Evolutionary conservation across 768 basidiomycete species (phyloP).

Genomic region (Hypholoma sublateritium): DNA sequence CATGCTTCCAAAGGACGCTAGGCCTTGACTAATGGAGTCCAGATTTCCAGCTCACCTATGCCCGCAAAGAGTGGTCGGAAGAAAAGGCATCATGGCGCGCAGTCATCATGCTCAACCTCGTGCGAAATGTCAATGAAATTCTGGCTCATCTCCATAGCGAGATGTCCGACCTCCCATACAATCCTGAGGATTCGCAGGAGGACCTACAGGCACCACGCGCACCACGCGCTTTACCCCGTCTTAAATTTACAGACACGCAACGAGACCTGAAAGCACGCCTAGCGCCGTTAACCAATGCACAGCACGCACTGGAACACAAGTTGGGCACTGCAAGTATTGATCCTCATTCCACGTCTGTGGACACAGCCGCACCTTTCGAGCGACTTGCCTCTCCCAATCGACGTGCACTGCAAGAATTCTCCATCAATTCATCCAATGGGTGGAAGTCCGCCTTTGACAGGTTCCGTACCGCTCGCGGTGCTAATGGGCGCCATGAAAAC

Average conservation of each 20-base stretch:
- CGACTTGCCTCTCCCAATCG: slow-evolving; percentile 17
- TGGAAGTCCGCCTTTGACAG: slow-evolving; percentile 66
- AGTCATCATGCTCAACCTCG: slow-evolving; percentile 78
- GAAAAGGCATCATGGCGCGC: slow-evolving; percentile 71
- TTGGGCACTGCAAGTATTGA: slow-evolving; percentile 62
- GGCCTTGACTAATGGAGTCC: slow-evolving; percentile 2
- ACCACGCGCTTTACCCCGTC: slow-evolving; percentile 38
- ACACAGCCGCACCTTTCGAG: slow-evolving; percentile 44
- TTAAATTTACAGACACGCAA: slow-evolving; percentile 63
- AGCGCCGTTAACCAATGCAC: slow-evolving; percentile 54
- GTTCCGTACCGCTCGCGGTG: slow-evolving; percentile 39
- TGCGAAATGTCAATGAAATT: slow-evolving; percentile 68
- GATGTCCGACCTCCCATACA: slow-evolving; percentile 44
- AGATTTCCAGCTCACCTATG: slow-evolving; percentile 80
- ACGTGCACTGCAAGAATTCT: slow-evolving; percentile 48
- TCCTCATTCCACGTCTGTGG: slow-evolving; percentile 37
- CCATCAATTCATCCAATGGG: slow-evolving; percentile 60
- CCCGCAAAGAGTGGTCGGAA: slow-evolving; percentile 65
- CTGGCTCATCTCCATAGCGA: slow-evolving; percentile 58
- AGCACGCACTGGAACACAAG: slow-evolving; percentile 55
- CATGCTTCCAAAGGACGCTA: slow-evolving; percentile 4
- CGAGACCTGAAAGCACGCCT: slow-evolving; percentile 58
- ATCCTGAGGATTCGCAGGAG: slow-evolving; percentile 41
- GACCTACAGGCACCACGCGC: slow-evolving; percentile 32
- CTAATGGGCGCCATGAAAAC: slow-evolving; percentile 19